Evolutionary conservation across 306 rosid genomes (phyloP), one percentile per base, ranked within the genome.

Genomic region (Herpetospermum pedunculosum): DNA sequence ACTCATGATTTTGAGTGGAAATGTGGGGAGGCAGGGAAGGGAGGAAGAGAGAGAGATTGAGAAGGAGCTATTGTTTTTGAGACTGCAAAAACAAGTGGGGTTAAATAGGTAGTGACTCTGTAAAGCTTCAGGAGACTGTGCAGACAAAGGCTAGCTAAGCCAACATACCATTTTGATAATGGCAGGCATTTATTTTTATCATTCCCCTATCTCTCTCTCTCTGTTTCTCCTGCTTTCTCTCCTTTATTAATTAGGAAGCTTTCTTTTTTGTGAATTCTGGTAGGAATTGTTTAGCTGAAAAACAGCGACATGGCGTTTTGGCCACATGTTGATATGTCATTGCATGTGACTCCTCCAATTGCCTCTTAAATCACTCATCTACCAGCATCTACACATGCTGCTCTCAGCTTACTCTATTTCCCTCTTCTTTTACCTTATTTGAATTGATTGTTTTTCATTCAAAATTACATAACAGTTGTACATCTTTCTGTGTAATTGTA

Each of bases 1-100:
- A 72, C 90, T 80, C 34, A 87, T 74, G 25, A 60, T 89, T 68
- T 73, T 15, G 8, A 40, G 40, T 58, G 49, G 47, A 44, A 57
- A 54, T 74, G 77, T 58, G 35, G 49, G 26, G 28, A 25, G 14
- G 70, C 23, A 30, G 55, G 21, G 15, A 41, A 55, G 46, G 23
- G 55, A 62, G 46, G 76, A 25, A 68, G 72, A 52, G 35, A 35
- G 57, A 74, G 38, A 74, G 49, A 37, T 29, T 29, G 59, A 73
- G 68, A 63, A 65, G 76, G 34, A 63, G 73, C 37, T 30, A 16
- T 52, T 46, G 70, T n/a, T 5, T 6, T 37, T 76, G 15, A 44
- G 26, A 35, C 0, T 38, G 68, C 40, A 55, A 55, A 74, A 74
- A 41, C 67, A 57, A 74, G 70, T 57, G 77, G 52, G 78, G 53